Evolutionary conservation across 2,329 filamentous ascomycete genomes (phyloP).

Genomic region (Arthrobotrys conoides): DNA sequence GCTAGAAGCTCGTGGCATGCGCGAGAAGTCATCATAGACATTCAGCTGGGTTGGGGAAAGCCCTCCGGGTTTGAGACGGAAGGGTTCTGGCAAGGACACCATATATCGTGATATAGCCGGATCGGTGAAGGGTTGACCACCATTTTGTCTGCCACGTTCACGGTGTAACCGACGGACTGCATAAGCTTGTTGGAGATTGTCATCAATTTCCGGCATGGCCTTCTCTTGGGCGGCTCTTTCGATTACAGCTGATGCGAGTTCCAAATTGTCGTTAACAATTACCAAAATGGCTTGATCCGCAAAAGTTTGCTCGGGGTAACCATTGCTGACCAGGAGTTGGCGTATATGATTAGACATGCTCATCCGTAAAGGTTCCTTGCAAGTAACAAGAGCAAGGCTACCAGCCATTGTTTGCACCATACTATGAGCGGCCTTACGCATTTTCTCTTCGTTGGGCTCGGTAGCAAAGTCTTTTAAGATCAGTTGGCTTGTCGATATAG

Average conservation of each 20-base stretch:
- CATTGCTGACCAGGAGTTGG: constrained; percentile 78
- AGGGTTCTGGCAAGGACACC: constrained; percentile 92
- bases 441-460: constrained; percentile 87
- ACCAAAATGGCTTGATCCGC: constrained; percentile 96
- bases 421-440: constrained; percentile 87
- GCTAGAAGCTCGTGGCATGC: constrained; percentile 77
- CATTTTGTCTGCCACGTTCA: constrained; percentile 72
- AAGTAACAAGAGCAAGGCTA: constrained; percentile 95
- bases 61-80: constrained; percentile 84
- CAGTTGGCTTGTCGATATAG: constrained; percentile 95
- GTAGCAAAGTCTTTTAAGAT: constrained; percentile 97
- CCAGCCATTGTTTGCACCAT: constrained; percentile 97
- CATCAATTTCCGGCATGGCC: constrained; percentile 93
- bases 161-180: constrained; percentile 83
- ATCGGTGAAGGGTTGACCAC: constrained; percentile 88
- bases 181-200: constrained; percentile 86
- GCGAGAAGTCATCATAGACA: constrained; percentile 96
- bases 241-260: constrained; percentile 91
- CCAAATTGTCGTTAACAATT: constrained; percentile 98
- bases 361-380: constrained; percentile 94
- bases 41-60: constrained; percentile 92
- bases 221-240: constrained; percentile 96
- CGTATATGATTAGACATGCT: constrained; percentile 98
- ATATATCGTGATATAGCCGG: constrained; percentile 88
- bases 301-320: constrained; percentile 78